These are phyloP conservation scores for Salix dunnii DNA, from an alignment of 345 rosid genomes.

Conservation along the genomic window DNA sequence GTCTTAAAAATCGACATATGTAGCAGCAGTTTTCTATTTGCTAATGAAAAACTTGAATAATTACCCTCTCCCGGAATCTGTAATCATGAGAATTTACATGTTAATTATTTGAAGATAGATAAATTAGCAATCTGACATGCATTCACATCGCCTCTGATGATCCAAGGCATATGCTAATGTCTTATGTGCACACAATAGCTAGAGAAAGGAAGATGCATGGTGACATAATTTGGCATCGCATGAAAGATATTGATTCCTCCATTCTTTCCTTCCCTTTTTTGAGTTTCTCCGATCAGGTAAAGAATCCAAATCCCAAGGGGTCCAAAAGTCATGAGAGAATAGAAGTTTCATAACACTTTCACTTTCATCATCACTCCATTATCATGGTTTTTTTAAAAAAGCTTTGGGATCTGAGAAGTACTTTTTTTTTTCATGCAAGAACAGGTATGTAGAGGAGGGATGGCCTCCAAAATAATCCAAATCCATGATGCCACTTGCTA, in stretches of 20 bases:
- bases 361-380: not conserved
- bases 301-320: constrained; percentile 16
- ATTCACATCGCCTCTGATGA: not conserved
- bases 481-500: too few relatives aligned
- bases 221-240: constrained; percentile 8
- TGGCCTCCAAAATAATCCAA: not conserved
- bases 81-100: not conserved
- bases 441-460: not conserved
- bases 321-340: constrained; percentile 4
- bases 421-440: constrained; percentile 13
- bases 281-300: constrained; percentile 9
- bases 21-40: constrained; percentile 3
- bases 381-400: not conserved
- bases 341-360: constrained; percentile 4
- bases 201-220: too few relatives aligned
- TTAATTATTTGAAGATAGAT: not conserved
- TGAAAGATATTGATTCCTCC: constrained; percentile 2
- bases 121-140: not conserved
- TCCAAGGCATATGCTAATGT: not conserved
- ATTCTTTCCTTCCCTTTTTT: not conserved
- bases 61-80: not conserved
- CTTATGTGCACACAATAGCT: not conserved
- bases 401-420: not conserved
- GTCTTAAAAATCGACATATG: not conserved
- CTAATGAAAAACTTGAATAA: constrained; percentile 4